phyloP scores from a whole-genome alignment of 306 rosid genomes.

The Quillaja saponaria region DNA sequence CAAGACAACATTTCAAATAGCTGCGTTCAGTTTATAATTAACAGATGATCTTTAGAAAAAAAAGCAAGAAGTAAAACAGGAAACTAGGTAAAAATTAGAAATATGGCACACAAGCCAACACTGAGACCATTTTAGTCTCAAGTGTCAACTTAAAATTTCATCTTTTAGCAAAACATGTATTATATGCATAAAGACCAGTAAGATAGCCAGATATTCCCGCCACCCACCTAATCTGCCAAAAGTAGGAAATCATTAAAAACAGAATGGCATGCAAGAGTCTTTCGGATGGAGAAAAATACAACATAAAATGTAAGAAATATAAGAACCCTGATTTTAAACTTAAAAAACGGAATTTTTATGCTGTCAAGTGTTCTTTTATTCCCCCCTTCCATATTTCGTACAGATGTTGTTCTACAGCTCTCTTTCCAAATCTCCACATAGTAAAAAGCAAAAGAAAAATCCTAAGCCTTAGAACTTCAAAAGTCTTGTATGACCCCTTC shows the following conservation, averaged over 20 bases:
- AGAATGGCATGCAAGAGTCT: neutral
- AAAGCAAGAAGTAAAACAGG: conserved; percentile 5
- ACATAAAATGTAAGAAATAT: neutral
- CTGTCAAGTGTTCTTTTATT: neutral
- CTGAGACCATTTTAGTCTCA: neutral
- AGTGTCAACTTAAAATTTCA: conserved; percentile 6
- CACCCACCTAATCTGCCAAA: neutral
- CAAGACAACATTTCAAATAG: conserved; percentile 29
- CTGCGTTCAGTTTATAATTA: conserved; percentile 6
- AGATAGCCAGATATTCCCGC: neutral
- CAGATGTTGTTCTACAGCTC: no score
- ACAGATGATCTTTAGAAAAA: neutral
- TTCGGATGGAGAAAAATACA: neutral
- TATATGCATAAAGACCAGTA: neutral
- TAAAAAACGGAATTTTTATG: neutral
- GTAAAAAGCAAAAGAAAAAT: no score
- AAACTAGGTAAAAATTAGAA: conserved; percentile 1
- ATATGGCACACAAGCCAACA: neutral
- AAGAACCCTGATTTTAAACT: neutral
- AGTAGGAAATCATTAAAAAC: neutral
- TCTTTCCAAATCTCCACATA: no score
- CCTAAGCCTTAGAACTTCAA: no score
- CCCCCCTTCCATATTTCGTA: neutral
- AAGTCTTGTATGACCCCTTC: no score
- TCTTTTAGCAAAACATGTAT: neutral